Evolutionary conservation across 2,329 filamentous ascomycete species (phyloP), one percentile per base, ranked within the genome.

Genomic region (Elsinoe batatas): DNA sequence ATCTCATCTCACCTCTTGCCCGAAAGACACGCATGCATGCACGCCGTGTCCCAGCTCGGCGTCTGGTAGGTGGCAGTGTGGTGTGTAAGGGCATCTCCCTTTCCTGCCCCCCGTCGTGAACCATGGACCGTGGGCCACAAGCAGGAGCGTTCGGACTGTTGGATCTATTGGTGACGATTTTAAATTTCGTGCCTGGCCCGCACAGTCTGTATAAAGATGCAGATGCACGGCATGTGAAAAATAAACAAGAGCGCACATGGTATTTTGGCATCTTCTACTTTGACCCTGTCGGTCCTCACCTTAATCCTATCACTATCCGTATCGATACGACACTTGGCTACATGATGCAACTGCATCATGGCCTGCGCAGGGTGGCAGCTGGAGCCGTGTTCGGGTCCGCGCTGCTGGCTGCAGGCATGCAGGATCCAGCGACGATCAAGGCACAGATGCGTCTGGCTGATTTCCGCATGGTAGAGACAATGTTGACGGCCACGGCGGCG

Each of bases 391-490:
- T 86, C 61, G 84, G 84, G 46, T 78, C 78, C 10, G 79, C 82
- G 56, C 73, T 85, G 42, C 73, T 79, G 32, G 77, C 75, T 3
- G 75, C 82, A 1, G 82, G 82, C 30, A 79, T 86, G 56, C 79
- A 79, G 62, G 71, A 53, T 17, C 83, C 83, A 0, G 70, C 75
- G 0, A 73, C 83, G 46, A 82, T 87, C 61, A 67, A 80, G 56
- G 69, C 73, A 7, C 84, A 87, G 69, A 76, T 87, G 69, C 74
- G 72, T 20, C 71, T 85, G 44, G 68, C 76, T 47, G 77, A 83
- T 64, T 85, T 79, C 68, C 81, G 83, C 64, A 86, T 87, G 83
- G 65, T 83, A 30, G 77, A 84, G 67, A 75, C 76, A 8, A 86
- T 87, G 62, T 68, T 86, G 3, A 75, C 79, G 1, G 84, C 82